Base-by-base conservation (phyloP, 163 green algal genomes). In the Prototheca cutis region DNA sequence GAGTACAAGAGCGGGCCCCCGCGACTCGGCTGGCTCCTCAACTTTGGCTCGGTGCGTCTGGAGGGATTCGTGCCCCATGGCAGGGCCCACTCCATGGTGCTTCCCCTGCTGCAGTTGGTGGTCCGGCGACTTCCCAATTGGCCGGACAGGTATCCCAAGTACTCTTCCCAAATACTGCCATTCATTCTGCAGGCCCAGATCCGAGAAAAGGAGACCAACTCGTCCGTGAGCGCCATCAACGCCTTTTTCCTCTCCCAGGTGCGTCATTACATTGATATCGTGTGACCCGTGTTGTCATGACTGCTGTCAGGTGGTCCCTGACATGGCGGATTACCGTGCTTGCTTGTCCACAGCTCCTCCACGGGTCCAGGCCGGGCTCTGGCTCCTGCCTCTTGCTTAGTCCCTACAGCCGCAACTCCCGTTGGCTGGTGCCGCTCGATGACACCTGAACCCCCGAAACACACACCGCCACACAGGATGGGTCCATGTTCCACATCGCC, bases 161-260 rank as follows among this genome's bases (percentile, higher is more conserved):
- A n/a, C n/a, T n/a, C n/a, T n/a, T n/a, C n/a, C n/a, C n/a, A n/a
- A 51, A 51, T 51, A 23, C 23, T 51, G 17, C 2, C 24, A 17
- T 10, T 25, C 4, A 40, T 47, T 21, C 10, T 39, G 18, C 33
- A 45, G 52, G 32, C 39, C 39, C 32, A 58, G 18, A 33, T 40
- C 18, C 27, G 23, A 13, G 19, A 56, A 25, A 52, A 55, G 30
- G 27, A 36, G 17, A 51, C 19, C 15, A 31, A 45, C 51, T 49
- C 48, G 33, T 55, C 70, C 10, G 34, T 89, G 32, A 88, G 78
- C 32, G 79, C 82, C 7, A 78, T 97, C 19, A 87, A 89, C 59
- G 95, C 86, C 75, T 97, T 94, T 76, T 97, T 97, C 79, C 88
- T 94, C 80, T 87, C 81, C 65, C 85, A 95, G 78, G 78, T 82